Evolutionary conservation across 1,284 basidiomycete species (phyloP), one percentile per base, ranked within the genome.

Genomic region (Puccinia polysora): DNA sequence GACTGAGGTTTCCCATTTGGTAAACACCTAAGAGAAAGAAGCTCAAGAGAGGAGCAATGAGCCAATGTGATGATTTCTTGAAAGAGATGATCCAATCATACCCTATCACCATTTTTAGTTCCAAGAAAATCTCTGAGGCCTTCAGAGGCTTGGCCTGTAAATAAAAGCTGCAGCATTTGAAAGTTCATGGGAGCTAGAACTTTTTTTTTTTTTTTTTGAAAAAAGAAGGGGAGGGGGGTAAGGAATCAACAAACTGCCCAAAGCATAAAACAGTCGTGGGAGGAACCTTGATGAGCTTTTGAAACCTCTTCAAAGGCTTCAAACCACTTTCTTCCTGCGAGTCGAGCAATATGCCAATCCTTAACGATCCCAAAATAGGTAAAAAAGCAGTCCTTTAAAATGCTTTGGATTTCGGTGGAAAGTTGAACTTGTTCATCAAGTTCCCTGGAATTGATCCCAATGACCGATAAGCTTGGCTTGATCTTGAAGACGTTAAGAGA

Each of bases 51-150:
- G 2, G 28, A 43, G 6, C 18, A 23, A 62, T 49, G 36, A 62
- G 25, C 12, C 45, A n/a, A 18, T 32, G 18, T 32, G n/a, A 6
- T 14, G 40, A 1, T n/a, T 30, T 38, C 14, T 45, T 0, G 2
- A 4, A 45, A 30, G 1, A 6, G 34, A 47, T 1, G 30, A 36
- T 3, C 4, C 12, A n/a, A 38, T 30, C 56, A n/a, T 20, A 70
- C 67, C n/a, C 56, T 47, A 20, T 70, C 67, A 25, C 53, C 67
- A 36, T 43, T 70, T 34, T 70, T 70, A 20, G 67, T 70, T 12
- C 56, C 56, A n/a, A 70, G 34, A 36, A 70, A 70, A 47, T 70
- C 67, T 18, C 56, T 55, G n/a, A 70, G 40, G 40, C 67, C 56
- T 60, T 70, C 67, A 52, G 38, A 28, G 28, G 56, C 67, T 36